Percentiles rank a stretch among this genome's conserved stretches.
phyloP scores from a whole-genome alignment of 1,284 basidiomycete genomes.

The Irpex lacteus region DNA sequence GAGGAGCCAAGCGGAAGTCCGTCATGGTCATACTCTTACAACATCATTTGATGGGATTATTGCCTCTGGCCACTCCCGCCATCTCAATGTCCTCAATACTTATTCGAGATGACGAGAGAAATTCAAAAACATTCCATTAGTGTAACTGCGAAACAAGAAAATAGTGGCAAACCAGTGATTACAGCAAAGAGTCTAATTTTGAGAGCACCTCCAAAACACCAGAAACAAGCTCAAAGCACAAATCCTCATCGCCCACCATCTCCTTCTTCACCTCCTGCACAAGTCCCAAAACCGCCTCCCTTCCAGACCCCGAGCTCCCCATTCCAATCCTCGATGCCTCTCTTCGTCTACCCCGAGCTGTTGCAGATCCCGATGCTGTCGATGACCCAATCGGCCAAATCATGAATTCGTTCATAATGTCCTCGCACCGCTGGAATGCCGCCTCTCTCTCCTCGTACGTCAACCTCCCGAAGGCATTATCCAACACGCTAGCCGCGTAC shows the following conservation, averaged over 20 bases:
- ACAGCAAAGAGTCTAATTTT: slow-evolving; percentile 80
- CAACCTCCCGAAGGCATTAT: slow-evolving; percentile 85
- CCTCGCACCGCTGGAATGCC: slow-evolving; percentile 89
- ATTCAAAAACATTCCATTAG: not conserved
- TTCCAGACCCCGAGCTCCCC: slow-evolving; percentile 47
- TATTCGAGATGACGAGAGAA: not conserved
- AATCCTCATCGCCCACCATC: slow-evolving; percentile 61
- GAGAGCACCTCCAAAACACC: slow-evolving; percentile 90
- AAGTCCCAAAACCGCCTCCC: slow-evolving; percentile 79
- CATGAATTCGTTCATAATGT: slow-evolving; percentile 86
- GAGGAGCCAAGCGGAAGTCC: not conserved
- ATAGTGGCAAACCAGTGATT: slow-evolving; percentile 17
- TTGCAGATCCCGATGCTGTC: slow-evolving; percentile 24
- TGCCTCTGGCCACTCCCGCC: too few species aligned
- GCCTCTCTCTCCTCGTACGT: slow-evolving; percentile 90
- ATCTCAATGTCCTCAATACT: too few species aligned
- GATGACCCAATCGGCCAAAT: slow-evolving; percentile 83
- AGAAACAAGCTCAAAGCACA: slow-evolving; percentile 85
- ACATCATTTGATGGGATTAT: not conserved
- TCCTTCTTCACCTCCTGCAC: slow-evolving; percentile 80
- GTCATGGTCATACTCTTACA: not conserved
- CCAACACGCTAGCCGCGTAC: slow-evolving; percentile 92
- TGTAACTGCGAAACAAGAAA: not conserved
- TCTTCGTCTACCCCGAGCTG: slow-evolving; percentile 31
- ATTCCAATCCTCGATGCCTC: slow-evolving; percentile 51